Percentiles rank a stretch among this genome's conserved stretches.
Conservation (phyloP, 108 stramenopile species). For the Nannochloropsis gaditana region DNA sequence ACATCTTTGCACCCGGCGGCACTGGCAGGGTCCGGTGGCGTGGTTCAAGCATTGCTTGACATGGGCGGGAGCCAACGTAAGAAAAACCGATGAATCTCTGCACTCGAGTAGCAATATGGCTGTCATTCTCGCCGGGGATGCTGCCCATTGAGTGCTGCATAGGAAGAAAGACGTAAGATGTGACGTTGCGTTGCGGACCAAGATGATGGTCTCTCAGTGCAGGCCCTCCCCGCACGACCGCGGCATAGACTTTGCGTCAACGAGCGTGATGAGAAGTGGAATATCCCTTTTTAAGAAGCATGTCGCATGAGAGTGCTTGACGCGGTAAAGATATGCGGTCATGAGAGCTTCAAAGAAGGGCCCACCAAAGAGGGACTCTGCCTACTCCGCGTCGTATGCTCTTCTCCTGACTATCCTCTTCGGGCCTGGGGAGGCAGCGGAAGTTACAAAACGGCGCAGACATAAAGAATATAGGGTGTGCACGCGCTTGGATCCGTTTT, state of each 20-base stretch:
- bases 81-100: background rate
- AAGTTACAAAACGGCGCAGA: too few relatives aligned
- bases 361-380: background rate
- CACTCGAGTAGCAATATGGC: background rate
- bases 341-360: background rate
- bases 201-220: background rate
- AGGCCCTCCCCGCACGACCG: background rate
- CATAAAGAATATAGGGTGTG: too few relatives aligned
- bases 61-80: background rate
- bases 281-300: background rate
- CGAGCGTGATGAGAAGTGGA: background rate
- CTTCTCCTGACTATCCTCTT: background rate
- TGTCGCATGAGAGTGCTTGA: background rate
- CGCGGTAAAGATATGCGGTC: background rate
- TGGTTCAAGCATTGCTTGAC: background rate
- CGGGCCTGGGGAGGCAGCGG: too few relatives aligned
- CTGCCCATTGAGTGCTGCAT: background rate
- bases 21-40: background rate
- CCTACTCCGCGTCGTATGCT: slow-evolving; percentile 13
- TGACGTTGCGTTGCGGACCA: slow-evolving; percentile 14
- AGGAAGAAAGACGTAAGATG: background rate
- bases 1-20: background rate
- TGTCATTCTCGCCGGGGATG: background rate
- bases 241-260: background rate
- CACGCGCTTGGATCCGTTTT: too few relatives aligned